Conservation (phyloP, 2,329 filamentous ascomycete genomes). For the Karstenula rhodostoma region DNA sequence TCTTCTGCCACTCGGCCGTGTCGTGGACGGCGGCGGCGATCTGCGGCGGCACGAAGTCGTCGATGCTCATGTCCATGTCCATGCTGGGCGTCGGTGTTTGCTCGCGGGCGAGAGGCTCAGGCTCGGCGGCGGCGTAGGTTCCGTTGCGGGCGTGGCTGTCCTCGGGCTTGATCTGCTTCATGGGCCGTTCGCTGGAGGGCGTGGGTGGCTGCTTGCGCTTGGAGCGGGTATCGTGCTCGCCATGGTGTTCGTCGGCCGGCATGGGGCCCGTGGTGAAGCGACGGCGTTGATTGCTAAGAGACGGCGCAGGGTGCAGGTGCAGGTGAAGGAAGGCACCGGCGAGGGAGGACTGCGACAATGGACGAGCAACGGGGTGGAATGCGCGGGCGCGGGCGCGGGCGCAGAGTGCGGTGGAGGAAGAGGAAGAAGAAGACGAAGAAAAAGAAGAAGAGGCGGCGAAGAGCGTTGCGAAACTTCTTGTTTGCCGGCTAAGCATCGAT, state of each 20-base stretch:
- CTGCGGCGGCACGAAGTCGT: slow-evolving; percentile 48
- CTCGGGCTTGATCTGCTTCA: slow-evolving; percentile 64
- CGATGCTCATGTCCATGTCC: slow-evolving; percentile 55
- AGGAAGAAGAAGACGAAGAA: too few species aligned
- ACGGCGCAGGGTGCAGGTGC: slow-evolving; percentile 10
- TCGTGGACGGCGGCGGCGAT: slow-evolving; percentile 62
- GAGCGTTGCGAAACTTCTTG: slow-evolving; percentile 11
- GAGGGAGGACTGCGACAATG: not conserved
- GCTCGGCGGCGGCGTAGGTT: slow-evolving; percentile 28
- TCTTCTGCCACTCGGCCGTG: slow-evolving; percentile 91
- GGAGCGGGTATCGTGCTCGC: slow-evolving; percentile 55
- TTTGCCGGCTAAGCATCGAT: slow-evolving; percentile 11
- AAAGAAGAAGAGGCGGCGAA: not conserved
- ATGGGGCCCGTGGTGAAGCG: slow-evolving; percentile 16
- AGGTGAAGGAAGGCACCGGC: slow-evolving; percentile 20
- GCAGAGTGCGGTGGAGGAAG: not conserved
- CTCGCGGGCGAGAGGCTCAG: slow-evolving; percentile 28
- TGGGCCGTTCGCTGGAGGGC: slow-evolving; percentile 59
- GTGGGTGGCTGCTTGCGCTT: slow-evolving; percentile 66
- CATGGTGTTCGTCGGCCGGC: slow-evolving; percentile 62
- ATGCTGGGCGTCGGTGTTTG: slow-evolving; percentile 32
- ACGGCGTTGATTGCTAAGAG: slow-evolving; percentile 9
- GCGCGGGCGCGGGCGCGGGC: not conserved
- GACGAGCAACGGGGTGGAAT: not conserved
- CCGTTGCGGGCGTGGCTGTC: slow-evolving; percentile 51